These are phyloP conservation scores for Tilletia caries DNA, from an alignment of 1,284 basidiomycete species.

Conservation along the genomic window DNA sequence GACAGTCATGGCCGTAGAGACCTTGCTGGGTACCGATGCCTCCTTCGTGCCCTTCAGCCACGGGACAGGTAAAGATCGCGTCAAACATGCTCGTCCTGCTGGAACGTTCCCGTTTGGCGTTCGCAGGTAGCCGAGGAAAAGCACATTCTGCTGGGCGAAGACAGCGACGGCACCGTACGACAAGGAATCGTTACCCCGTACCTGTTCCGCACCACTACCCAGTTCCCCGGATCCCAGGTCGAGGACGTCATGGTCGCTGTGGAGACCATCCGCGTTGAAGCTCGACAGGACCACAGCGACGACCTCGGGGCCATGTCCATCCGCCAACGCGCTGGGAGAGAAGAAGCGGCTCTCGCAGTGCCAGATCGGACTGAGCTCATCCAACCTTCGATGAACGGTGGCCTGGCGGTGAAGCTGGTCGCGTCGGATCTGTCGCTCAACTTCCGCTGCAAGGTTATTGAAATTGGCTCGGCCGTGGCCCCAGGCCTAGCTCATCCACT, in stretches of 20 bases:
- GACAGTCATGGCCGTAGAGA: conserved; percentile 83
- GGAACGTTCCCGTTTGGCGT: conserved; percentile 69
- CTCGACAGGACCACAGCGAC: conserved; percentile 24
- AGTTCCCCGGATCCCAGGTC: conserved; percentile 23
- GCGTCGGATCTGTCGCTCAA: conserved; percentile 56
- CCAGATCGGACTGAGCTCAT: conserved; percentile 75
- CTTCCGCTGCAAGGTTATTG: conserved; percentile 80
- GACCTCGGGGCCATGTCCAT: conserved; percentile 63
- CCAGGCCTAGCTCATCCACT: conserved; percentile 67
- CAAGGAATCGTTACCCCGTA: conserved; percentile 81
- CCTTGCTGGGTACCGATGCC: conserved; percentile 38
- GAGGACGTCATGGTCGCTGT: conserved; percentile 21
- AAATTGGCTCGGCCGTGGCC: conserved; percentile 63
- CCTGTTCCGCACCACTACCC: conserved; percentile 54
- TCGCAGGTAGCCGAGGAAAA: conserved; percentile 63
- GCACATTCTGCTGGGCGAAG: conserved; percentile 64
- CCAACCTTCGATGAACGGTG: conserved; percentile 53
- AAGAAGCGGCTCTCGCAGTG: conserved; percentile 77
- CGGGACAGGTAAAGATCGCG: conserved; percentile 62
- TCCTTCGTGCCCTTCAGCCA: conserved; percentile 65
- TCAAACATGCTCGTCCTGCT: conserved; percentile 54
- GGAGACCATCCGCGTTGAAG: conserved; percentile 16
- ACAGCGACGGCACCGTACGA: conserved; percentile 63
- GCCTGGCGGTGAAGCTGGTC: conserved; percentile 37
- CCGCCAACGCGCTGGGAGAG: conserved; percentile 82